Conservation (phyloP, 129 eudicot genomes). For the Smallanthus sonchifolius region DNA sequence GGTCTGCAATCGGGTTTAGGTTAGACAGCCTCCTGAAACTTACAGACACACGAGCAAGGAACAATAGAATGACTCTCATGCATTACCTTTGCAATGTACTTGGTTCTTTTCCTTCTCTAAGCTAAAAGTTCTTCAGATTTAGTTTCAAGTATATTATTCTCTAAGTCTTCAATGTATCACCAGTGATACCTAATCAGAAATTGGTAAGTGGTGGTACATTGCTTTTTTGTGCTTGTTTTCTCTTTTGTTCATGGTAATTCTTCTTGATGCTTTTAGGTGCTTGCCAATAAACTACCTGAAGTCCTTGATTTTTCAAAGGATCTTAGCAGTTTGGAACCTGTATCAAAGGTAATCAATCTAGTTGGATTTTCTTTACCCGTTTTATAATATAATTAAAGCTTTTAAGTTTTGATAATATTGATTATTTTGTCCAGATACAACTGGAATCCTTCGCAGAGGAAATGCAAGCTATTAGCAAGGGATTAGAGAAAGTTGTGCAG, state of each 20-base stretch:
- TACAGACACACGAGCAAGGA: constrained; percentile 83
- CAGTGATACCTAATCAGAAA: not conserved
- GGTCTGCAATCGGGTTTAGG: constrained; percentile 89
- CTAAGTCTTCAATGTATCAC: not conserved
- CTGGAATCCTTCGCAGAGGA: constrained; percentile 77
- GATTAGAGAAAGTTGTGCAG: constrained; percentile 68
- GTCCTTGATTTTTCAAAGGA: constrained; percentile 85
- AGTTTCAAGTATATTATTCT: constrained; percentile 2
- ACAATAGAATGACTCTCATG: constrained; percentile 92
- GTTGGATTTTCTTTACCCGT: constrained; percentile 1
- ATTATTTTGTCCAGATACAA: constrained; percentile 53
- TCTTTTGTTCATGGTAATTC: constrained; percentile 1
- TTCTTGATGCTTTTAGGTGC: constrained; percentile 47
- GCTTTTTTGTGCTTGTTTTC: not conserved
- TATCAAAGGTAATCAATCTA: constrained; percentile 53
- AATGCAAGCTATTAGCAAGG: constrained; percentile 86
- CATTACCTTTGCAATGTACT: constrained; percentile 95
- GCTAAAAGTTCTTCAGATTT: not conserved
- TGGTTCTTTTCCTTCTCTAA: not conserved
- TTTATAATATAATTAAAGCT: not conserved
- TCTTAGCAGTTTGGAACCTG: constrained; percentile 76
- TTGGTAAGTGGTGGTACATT: not conserved
- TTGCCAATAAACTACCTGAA: constrained; percentile 81
- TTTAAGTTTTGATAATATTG: constrained; percentile 7
- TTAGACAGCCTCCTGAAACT: constrained; percentile 94